Conservation (phyloP, 1,284 basidiomycete genomes). For the Ceratobasidium papillatum region DNA sequence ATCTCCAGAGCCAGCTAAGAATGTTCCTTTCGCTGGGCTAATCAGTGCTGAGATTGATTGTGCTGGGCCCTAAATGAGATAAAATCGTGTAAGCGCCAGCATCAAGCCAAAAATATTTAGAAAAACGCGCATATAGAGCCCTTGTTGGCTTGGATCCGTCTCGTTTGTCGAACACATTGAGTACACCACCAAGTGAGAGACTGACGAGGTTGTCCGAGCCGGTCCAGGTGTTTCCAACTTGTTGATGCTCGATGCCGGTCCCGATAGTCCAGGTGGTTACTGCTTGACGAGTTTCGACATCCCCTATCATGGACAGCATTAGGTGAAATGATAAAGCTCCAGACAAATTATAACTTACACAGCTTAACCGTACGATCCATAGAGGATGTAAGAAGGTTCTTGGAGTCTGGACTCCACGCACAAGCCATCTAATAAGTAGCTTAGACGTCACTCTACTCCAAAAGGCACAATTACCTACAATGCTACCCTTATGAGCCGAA, state of each 20-base stretch:
- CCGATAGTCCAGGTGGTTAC: constrained; percentile 77
- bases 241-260: constrained; percentile 75
- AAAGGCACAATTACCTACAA: constrained; percentile 62
- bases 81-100: neutral
- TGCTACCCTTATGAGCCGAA: constrained; percentile 75
- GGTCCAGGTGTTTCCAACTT: constrained; percentile 89
- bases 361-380: constrained; percentile 90
- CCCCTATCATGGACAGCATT: constrained; percentile 64
- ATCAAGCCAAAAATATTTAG: neutral
- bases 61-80: neutral
- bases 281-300: constrained; percentile 74
- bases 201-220: constrained; percentile 77
- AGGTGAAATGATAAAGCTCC: constrained; percentile 4
- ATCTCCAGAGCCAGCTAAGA: constrained; percentile 85
- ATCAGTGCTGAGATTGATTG: constrained; percentile 26
- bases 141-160: constrained; percentile 66
- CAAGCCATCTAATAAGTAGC: constrained; percentile 67
- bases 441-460: neutral
- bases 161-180: constrained; percentile 87
- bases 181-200: constrained; percentile 81
- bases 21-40: constrained; percentile 58
- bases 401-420: constrained; percentile 80
- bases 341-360: constrained; percentile 62
- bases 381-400: constrained; percentile 79
- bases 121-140: constrained; percentile 58